Evolutionary conservation across 306 rosid species (phyloP).

Genomic region (peach (Prunus persica)): Prunus_persica_NCBIv2 NC_034016.1:20282001-20282500

Average conservation of each 20-base stretch:
- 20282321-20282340: slow-evolving; percentile 26
- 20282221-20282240: background rate
- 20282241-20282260: too few species aligned
- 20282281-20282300: slow-evolving; percentile 9
- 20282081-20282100: slow-evolving; percentile 28
- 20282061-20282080: slow-evolving; percentile 20
- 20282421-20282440: slow-evolving; percentile 3
- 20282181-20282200: background rate
- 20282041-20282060: slow-evolving; percentile 26
- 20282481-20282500: slow-evolving; percentile 8
- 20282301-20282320: slow-evolving; percentile 23
- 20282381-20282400: slow-evolving; percentile 15
- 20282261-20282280: background rate
- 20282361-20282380: slow-evolving; percentile 26
- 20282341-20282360: slow-evolving; percentile 1
- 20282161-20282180: slow-evolving; percentile 46
- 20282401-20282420: slow-evolving; percentile 18
- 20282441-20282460: slow-evolving; percentile 23
- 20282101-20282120: slow-evolving; percentile 44
- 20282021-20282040: slow-evolving; percentile 34
- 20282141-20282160: slow-evolving; percentile 47
- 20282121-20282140: slow-evolving; percentile 52
- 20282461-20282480: background rate
- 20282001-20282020: slow-evolving; percentile 30
- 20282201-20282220: background rate